A percentile compares a stretch with the other conserved stretches of the same genome.
Evolutionary conservation across 2,329 filamentous ascomycete genomes (phyloP).

Genomic region (Trichoderma simmonsii): DNA sequence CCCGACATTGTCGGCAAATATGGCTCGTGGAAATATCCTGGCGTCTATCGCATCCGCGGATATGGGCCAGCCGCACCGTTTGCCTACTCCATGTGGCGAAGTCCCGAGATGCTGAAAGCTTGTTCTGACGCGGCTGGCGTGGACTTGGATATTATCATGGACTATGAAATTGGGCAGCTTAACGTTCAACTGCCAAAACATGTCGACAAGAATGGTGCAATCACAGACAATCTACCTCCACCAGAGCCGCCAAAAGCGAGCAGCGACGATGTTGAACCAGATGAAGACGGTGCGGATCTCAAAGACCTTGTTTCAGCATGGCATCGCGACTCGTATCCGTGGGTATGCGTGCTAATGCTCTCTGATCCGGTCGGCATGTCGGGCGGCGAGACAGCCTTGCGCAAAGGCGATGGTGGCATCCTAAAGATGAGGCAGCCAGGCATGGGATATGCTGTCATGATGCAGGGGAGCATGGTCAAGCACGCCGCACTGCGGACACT

Average conservation of each 20-base stretch:
- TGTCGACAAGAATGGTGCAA: conserved; percentile 21
- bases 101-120: conserved; percentile 50
- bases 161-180: conserved; percentile 58
- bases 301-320: conserved; percentile 34
- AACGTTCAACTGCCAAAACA: conserved; percentile 41
- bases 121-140: conserved; percentile 47
- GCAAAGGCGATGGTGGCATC: conserved; percentile 26
- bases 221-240: conserved; percentile 23
- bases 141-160: conserved; percentile 53
- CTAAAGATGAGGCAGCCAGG: conserved; percentile 27
- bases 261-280: conserved; percentile 23
- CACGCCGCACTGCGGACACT: conserved; percentile 42
- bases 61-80: conserved; percentile 12
- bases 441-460: conserved; percentile 40
- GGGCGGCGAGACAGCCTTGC: conserved; percentile 36
- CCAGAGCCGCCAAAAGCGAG: conserved; percentile 28
- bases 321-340: conserved; percentile 51
- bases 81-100: conserved; percentile 43
- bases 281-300: conserved; percentile 22
- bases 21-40: conserved; percentile 18
- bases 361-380: conserved; percentile 46
- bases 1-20: conserved; percentile 15
- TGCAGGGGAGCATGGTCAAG: conserved; percentile 45
- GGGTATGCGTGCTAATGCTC: conserved; percentile 52
- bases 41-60: conserved; percentile 17